Evolutionary conservation across 495 filamentous ascomycete species (phyloP).

Genomic region (Aspergillus steynii): DNA sequence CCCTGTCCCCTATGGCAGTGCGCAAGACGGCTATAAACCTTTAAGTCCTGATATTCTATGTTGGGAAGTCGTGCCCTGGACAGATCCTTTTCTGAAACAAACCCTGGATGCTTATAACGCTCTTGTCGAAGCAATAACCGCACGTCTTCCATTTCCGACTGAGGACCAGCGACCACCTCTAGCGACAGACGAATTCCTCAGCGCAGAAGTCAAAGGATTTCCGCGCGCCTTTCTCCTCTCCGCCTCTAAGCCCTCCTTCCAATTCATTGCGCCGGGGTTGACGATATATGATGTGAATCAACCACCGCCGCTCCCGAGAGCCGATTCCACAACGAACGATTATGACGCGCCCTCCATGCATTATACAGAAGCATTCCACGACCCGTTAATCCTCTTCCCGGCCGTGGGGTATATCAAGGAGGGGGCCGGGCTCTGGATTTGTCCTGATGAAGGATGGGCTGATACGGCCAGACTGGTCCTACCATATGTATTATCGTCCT

Average conservation of each 20-base stretch:
- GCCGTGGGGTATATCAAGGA: not conserved
- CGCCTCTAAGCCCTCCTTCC: conserved; percentile 2
- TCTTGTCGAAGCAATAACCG: conserved; percentile 2
- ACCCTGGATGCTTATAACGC: not conserved
- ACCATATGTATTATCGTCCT: not conserved
- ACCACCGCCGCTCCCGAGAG: not conserved
- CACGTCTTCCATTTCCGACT: not conserved
- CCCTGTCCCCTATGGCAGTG: not conserved
- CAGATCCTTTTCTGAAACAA: not conserved
- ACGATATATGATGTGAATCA: not conserved
- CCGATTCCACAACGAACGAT: not conserved
- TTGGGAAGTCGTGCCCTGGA: not conserved
- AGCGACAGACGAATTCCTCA: conserved; percentile 1
- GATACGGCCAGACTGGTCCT: conserved; percentile 7
- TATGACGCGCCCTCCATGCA: not conserved
- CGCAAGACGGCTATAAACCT: not conserved
- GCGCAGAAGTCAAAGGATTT: conserved; percentile 1
- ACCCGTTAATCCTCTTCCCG: conserved; percentile 6
- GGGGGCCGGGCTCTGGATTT: conserved; percentile 6
- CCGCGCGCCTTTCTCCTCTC: conserved; percentile 3
- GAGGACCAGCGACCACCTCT: not conserved
- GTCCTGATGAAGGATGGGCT: conserved; percentile 6
- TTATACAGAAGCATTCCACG: too few relatives aligned
- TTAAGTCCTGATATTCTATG: not conserved
- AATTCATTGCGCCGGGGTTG: conserved; percentile 6